Evolutionary conservation across 2,329 filamentous ascomycete genomes (phyloP).

Genomic region (Monosporascus sp.): DNA sequence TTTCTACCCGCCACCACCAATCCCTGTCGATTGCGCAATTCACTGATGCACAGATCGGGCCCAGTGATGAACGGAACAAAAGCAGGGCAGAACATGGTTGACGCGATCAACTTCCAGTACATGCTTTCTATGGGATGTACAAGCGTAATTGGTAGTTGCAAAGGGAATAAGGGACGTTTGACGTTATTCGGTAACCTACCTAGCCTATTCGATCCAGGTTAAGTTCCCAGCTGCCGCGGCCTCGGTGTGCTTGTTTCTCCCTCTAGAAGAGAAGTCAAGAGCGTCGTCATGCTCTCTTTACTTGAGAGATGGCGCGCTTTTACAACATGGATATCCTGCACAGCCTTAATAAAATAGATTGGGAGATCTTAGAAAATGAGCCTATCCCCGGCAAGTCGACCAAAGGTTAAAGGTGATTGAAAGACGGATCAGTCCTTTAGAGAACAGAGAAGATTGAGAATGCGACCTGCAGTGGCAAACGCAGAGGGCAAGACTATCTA

Average conservation of each 20-base stretch:
- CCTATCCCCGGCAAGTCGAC: neutral
- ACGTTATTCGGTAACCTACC: neutral
- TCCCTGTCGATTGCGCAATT: neutral
- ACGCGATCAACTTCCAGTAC: neutral
- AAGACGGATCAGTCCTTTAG: neutral
- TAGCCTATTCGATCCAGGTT: neutral
- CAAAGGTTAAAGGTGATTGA: neutral
- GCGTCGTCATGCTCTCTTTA: neutral
- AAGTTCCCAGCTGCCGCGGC: neutral
- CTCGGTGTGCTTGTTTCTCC: neutral
- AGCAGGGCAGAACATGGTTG: neutral
- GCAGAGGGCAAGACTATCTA: neutral
- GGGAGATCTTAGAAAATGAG: neutral
- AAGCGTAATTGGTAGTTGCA: neutral
- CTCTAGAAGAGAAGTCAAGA: neutral
- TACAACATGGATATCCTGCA: neutral
- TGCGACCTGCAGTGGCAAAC: neutral
- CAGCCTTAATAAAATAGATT: neutral
- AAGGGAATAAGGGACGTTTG: neutral
- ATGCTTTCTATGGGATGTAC: neutral
- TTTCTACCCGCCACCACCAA: neutral
- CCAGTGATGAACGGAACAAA: neutral
- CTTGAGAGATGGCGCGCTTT: neutral
- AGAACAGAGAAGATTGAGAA: neutral
- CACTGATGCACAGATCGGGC: neutral